Percentiles rank a stretch among this genome's conserved stretches.
These are phyloP conservation scores for Ilex asprella DNA, from an alignment of 257 asterid species.

Conservation along the genomic window DNA sequence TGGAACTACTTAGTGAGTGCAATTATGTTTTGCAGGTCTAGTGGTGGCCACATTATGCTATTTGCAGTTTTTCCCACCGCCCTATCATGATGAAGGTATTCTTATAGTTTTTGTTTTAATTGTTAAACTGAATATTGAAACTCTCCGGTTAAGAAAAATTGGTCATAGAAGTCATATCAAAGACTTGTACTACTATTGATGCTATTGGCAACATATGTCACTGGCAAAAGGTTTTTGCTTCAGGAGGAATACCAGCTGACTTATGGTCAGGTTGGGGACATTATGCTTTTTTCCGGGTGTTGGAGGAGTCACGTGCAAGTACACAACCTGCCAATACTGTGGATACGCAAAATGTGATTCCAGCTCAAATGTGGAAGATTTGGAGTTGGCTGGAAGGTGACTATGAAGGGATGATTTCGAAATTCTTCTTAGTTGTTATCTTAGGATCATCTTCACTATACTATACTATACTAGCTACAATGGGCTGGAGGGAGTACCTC, in stretches of 20 bases:
- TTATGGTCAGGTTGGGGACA: conserved; percentile 49
- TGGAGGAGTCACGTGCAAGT: conserved; percentile 38
- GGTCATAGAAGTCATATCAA: too few relatives aligned
- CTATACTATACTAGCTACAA: too few relatives aligned
- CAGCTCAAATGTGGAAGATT: conserved; percentile 31
- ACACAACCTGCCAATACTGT: background rate
- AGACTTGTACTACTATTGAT: too few relatives aligned
- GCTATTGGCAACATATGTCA: too few relatives aligned
- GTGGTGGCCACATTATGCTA: conserved; percentile 63
- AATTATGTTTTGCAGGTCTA: conserved; percentile 33
- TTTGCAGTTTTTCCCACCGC: conserved; percentile 89
- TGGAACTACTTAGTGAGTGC: background rate
- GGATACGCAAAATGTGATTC: conserved; percentile 16
- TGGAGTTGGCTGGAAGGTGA: conserved; percentile 51
- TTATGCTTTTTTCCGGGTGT: conserved; percentile 36
- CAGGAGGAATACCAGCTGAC: background rate
- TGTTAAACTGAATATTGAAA: too few relatives aligned
- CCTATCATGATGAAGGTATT: conserved; percentile 60
- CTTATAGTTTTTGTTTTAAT: background rate
- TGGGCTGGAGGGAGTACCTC: too few relatives aligned
- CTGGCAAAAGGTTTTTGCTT: background rate
- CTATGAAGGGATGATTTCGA: background rate
- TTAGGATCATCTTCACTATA: too few relatives aligned
- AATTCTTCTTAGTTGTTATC: background rate
- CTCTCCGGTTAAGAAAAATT: too few relatives aligned